Conservation (phyloP, 306 rosid species). For the Ormosia emarginata region DNA sequence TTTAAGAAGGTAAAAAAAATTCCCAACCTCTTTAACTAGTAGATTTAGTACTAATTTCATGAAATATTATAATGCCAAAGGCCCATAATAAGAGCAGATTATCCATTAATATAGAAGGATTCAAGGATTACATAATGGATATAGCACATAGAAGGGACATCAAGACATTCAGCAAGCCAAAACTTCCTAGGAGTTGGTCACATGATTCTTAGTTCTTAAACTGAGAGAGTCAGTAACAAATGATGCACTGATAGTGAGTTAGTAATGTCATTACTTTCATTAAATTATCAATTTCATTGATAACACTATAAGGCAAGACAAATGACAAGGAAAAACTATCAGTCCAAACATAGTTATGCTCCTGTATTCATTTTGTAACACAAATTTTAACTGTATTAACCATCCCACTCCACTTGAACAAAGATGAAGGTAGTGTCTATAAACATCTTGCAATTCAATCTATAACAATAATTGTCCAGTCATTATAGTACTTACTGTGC, state of each 20-base stretch:
- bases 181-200: neutral
- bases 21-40: neutral
- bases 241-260: neutral
- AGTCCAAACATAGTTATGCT: neutral
- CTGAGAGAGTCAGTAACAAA: neutral
- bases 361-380: neutral
- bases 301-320: neutral
- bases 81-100: neutral
- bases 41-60: neutral
- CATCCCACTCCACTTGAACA: neutral
- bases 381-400: neutral
- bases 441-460: conserved; percentile 7
- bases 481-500: conserved; percentile 70
- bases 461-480: conserved; percentile 13
- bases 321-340: neutral
- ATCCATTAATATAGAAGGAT: neutral
- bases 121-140: neutral
- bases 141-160: neutral
- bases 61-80: neutral
- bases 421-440: neutral
- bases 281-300: neutral
- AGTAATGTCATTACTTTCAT: neutral
- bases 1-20: neutral
- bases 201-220: neutral
- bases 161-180: neutral